These are phyloP conservation scores for Phycomyces nitens DNA, from an alignment of 192 early-diverging fungal genomes.

Conservation along the genomic window DNA sequence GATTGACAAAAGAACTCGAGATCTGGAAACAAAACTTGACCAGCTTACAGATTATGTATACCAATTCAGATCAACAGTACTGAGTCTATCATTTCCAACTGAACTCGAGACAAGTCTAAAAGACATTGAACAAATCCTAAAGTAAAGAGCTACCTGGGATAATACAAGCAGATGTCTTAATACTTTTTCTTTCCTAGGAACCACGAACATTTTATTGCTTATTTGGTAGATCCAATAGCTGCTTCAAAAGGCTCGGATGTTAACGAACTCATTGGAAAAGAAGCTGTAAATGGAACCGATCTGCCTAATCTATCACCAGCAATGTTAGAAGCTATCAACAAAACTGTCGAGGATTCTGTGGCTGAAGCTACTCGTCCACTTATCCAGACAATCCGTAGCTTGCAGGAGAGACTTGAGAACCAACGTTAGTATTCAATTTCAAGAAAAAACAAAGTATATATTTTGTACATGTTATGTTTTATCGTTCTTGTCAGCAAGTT, in stretches of 20 bases:
- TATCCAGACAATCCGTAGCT: neutral
- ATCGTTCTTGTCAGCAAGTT: no score
- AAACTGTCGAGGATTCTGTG: neutral
- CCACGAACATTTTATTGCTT: neutral
- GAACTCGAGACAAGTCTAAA: neutral
- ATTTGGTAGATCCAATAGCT: neutral
- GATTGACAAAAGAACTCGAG: neutral
- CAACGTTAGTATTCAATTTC: neutral
- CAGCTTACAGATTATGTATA: neutral
- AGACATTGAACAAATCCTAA: neutral
- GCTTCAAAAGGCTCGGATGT: neutral
- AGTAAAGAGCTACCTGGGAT: no score
- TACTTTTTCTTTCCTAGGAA: neutral
- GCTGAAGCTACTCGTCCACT: neutral
- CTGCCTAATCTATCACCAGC: neutral
- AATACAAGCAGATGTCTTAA: no score
- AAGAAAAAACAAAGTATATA: no score
- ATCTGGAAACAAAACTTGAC: neutral
- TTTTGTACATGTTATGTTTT: no score
- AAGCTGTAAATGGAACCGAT: neutral
- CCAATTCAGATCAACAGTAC: neutral
- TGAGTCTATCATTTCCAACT: neutral
- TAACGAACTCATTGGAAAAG: neutral
- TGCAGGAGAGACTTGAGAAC: neutral
- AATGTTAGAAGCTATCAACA: conserved; percentile 2